Conservation (phyloP, 306 rosid genomes). For the Prunus padus region DNA sequence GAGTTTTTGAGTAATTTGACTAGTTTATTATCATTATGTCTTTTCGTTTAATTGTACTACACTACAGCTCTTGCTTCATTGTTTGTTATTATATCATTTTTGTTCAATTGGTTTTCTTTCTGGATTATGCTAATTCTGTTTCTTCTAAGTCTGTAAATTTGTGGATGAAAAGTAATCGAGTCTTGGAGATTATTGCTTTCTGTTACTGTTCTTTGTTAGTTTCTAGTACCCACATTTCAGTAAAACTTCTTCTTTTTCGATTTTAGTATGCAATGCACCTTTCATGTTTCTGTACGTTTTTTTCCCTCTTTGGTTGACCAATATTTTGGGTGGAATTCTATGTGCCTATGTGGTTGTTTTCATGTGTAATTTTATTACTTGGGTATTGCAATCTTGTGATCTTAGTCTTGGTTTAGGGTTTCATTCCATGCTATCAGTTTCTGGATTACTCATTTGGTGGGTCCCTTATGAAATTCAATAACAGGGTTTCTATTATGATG, state of each 20-base stretch:
- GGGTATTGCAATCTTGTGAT: background rate
- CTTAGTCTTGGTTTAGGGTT: background rate
- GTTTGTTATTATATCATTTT: background rate
- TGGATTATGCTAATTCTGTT: background rate
- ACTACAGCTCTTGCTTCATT: background rate
- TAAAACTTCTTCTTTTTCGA: background rate
- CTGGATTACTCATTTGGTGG: background rate
- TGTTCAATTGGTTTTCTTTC: background rate
- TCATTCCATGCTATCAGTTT: background rate
- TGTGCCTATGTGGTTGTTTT: background rate
- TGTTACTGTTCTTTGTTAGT: too few species aligned
- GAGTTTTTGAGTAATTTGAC: background rate
- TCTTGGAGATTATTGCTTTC: background rate
- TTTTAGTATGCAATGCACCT: background rate
- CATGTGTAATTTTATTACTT: background rate
- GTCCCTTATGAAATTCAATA: slow-evolving; percentile 17
- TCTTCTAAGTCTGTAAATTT: background rate
- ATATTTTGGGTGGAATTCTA: background rate
- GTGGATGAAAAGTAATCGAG: background rate
- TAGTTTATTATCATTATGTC: background rate
- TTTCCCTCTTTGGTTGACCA: background rate
- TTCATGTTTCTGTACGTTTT: background rate
- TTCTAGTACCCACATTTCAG: background rate
- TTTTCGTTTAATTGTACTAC: background rate
- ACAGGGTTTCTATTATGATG: slow-evolving; percentile 97